phyloP scores from a whole-genome alignment of 192 early-diverging fungal genomes.

The Entomortierella beljakovae region DNA sequence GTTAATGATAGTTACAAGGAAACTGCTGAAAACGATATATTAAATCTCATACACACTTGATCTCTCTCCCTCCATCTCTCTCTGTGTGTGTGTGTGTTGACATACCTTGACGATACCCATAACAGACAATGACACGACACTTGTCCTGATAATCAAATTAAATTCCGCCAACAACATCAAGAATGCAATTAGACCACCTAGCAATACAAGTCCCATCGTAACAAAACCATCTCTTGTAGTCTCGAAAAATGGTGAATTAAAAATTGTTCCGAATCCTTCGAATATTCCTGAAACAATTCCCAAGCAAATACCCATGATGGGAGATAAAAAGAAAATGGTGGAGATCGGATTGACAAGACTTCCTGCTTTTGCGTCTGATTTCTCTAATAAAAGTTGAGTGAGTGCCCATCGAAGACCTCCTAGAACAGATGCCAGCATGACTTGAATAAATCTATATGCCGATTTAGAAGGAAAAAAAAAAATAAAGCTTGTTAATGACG shows the following conservation, averaged over 20 bases:
- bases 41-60: too few relatives aligned
- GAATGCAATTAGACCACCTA: conserved; percentile 90
- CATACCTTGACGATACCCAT: conserved; percentile 82
- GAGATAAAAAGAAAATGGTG: conserved; percentile 85
- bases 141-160: conserved; percentile 83
- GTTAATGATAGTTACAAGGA: too few relatives aligned
- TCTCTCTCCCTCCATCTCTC: too few relatives aligned
- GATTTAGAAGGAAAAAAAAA: neutral
- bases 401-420: conserved; percentile 93
- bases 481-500: neutral
- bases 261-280: conserved; percentile 70
- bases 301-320: conserved; percentile 78
- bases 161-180: conserved; percentile 91
- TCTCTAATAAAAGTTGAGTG: conserved; percentile 84
- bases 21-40: too few relatives aligned
- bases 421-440: conserved; percentile 81
- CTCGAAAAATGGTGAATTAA: conserved; percentile 63
- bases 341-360: conserved; percentile 92
- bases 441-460: conserved; percentile 70
- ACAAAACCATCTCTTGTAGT: conserved; percentile 40
- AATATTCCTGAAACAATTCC: conserved; percentile 71
- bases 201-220: conserved; percentile 68
- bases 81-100: too few relatives aligned
- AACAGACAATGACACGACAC: conserved; percentile 89
- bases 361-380: conserved; percentile 64